Evolutionary conservation across 768 basidiomycete genomes (phyloP).

Genomic region (Tephrocybe sp.): DNA sequence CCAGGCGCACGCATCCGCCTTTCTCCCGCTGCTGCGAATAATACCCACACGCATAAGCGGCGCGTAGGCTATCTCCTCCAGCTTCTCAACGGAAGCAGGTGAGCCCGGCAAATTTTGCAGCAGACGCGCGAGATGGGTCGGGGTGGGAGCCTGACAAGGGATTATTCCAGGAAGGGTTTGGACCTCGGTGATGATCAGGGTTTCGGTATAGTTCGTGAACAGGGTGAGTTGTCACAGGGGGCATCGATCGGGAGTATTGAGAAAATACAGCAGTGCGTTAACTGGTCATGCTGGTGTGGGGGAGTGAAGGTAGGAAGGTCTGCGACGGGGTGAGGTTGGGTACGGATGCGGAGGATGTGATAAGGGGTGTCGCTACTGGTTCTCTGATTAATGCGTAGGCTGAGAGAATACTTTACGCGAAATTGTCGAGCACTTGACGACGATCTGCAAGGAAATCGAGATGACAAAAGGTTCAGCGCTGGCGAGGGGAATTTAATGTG

Average conservation of each 20-base stretch:
- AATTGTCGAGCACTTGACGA: slow-evolving; percentile 53
- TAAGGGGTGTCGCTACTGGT: slow-evolving; percentile 13
- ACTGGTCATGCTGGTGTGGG: slow-evolving; percentile 11
- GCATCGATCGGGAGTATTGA: slow-evolving; percentile 23
- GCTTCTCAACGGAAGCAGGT: slow-evolving; percentile 31
- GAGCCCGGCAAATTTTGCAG: slow-evolving; percentile 42
- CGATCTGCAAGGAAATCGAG: slow-evolving; percentile 57
- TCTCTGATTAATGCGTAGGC: slow-evolving; percentile 34
- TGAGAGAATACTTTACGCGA: slow-evolving; percentile 55
- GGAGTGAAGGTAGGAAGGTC: slow-evolving; percentile 15
- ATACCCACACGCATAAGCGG: slow-evolving; percentile 75
- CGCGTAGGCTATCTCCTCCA: slow-evolving; percentile 53
- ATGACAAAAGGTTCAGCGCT: slow-evolving; percentile 59
- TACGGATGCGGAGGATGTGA: slow-evolving; percentile 13
- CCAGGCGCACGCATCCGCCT: slow-evolving; percentile 8
- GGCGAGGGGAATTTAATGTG: background rate
- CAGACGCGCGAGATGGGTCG: slow-evolving; percentile 2
- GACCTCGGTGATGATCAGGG: slow-evolving; percentile 1
- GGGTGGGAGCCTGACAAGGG: background rate
- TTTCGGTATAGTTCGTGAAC: slow-evolving; percentile 9
- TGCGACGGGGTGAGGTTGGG: slow-evolving; percentile 26
- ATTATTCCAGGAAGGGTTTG: background rate
- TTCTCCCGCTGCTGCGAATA: slow-evolving; percentile 59
- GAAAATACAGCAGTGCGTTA: slow-evolving; percentile 13
- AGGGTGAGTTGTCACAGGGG: slow-evolving; percentile 8